Conservation (phyloP, 2,329 filamentous ascomycete genomes). For the Pseudogymnoascus sp. region DNA sequence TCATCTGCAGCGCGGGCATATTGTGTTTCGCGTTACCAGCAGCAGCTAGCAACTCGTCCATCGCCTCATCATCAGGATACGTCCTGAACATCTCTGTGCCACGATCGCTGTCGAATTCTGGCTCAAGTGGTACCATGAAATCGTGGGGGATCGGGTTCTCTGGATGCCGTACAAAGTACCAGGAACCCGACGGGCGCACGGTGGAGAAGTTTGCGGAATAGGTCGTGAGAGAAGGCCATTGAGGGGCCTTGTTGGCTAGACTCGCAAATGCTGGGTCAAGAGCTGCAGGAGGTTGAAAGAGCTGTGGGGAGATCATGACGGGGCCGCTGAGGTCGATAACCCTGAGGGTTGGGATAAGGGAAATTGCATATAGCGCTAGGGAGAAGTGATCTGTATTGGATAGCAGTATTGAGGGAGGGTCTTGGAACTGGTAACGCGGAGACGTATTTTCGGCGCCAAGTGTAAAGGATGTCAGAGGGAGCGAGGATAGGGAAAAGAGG, state of each 20-base stretch:
- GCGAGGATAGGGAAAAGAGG: slow-evolving; percentile 1
- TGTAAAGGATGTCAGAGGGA: not conserved
- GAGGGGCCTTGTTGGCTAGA: not conserved
- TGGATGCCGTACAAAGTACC: slow-evolving; percentile 11
- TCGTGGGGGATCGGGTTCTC: not conserved
- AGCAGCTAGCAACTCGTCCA: slow-evolving; percentile 5
- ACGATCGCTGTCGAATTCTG: not conserved
- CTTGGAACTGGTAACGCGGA: slow-evolving; percentile 6
- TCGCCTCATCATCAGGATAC: slow-evolving; percentile 9
- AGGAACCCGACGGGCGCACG: not conserved
- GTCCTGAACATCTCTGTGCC: slow-evolving; percentile 1
- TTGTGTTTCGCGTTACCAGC: not conserved
- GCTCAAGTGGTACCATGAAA: not conserved
- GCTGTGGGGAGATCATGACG: slow-evolving; percentile 12
- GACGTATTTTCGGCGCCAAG: not conserved
- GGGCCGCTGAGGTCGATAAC: slow-evolving; percentile 8
- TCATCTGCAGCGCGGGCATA: slow-evolving; percentile 11
- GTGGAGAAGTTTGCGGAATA: slow-evolving; percentile 6
- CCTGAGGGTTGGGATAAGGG: slow-evolving; percentile 10
- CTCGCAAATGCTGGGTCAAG: not conserved
- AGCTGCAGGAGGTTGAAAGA: not conserved
- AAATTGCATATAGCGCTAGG: slow-evolving; percentile 10
- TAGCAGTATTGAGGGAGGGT: not conserved
- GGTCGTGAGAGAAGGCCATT: slow-evolving; percentile 7
- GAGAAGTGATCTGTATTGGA: slow-evolving; percentile 8